Percentiles rank a stretch among this genome's conserved stretches.
Conservation (phyloP, 2,329 filamentous ascomycete genomes). For the Beauveria sp. region DNA sequence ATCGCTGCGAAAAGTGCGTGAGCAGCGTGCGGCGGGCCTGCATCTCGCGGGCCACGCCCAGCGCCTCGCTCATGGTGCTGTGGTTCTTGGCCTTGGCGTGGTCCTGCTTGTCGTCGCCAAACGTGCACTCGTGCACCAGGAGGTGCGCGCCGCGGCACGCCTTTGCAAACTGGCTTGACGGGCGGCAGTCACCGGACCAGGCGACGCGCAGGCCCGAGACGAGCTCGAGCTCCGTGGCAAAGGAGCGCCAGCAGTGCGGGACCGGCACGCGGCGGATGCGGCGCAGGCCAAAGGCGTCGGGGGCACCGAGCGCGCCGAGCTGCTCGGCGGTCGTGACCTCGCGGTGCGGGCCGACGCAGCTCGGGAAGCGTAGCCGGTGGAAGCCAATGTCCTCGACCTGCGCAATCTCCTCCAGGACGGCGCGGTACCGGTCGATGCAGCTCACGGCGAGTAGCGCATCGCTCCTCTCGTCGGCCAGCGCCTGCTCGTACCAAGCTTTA, state of each 20-base stretch:
- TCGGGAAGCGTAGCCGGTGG: conserved; percentile 36
- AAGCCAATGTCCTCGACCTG: conserved; percentile 71
- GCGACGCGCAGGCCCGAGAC: conserved; percentile 75
- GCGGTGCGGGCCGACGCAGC: conserved; percentile 15
- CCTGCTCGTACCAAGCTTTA: conserved; percentile 65
- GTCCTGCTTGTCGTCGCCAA: conserved; percentile 72
- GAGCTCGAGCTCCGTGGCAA: conserved; percentile 72
- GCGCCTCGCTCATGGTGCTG: conserved; percentile 78
- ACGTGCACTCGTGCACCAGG: conserved; percentile 91
- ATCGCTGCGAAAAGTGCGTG: conserved; percentile 93
- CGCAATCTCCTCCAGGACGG: conserved; percentile 73
- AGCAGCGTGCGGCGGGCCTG: conserved; percentile 70
- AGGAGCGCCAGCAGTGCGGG: conserved; percentile 70
- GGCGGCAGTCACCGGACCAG: conserved; percentile 91
- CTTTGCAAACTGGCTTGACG: conserved; percentile 58
- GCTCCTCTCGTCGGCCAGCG: conserved; percentile 24
- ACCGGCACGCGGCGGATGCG: conserved; percentile 63
- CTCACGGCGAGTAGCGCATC: conserved; percentile 53
- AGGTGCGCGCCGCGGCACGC: conserved; percentile 73
- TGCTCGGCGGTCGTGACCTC: conserved; percentile 24
- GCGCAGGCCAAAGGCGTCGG: conserved; percentile 49
- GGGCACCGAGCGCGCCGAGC: conserved; percentile 25
- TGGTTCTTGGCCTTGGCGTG: conserved; percentile 88
- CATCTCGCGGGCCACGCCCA: conserved; percentile 72
- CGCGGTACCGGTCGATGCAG: conserved; percentile 62